Conservation (phyloP, 2,329 filamentous ascomycete species). For the Xylaria sp. region DNA sequence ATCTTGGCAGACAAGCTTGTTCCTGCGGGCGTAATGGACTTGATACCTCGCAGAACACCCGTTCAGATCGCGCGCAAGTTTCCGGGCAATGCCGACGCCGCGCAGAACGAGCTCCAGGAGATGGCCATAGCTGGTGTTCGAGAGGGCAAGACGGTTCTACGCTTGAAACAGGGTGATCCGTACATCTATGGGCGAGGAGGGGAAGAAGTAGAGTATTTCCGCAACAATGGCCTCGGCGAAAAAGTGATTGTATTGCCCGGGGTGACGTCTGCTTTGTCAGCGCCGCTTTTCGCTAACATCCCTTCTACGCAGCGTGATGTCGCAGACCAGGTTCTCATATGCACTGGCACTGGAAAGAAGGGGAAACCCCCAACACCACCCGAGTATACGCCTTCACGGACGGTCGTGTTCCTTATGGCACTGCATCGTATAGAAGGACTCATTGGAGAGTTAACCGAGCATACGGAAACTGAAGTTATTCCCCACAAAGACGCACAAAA, state of each 20-base stretch:
- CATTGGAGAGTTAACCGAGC: conserved; percentile 72
- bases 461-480: conserved; percentile 48
- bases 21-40: conserved; percentile 82
- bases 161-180: conserved; percentile 95
- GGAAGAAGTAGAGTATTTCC: conserved; percentile 90
- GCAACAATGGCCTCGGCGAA: conserved; percentile 72
- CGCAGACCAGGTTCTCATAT: conserved; percentile 93
- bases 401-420: conserved; percentile 95
- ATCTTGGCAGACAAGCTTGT: conserved; percentile 88
- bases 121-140: conserved; percentile 75
- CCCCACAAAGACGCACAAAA: conserved; percentile 46
- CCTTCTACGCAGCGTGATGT: conserved; percentile 90
- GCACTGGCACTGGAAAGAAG: conserved; percentile 93
- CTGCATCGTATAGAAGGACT: conserved; percentile 83
- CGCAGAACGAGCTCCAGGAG: conserved; percentile 87
- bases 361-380: conserved; percentile 85
- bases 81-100: conserved; percentile 93
- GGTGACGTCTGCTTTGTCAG: conserved; percentile 87
- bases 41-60: conserved; percentile 88
- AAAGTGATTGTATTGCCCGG: conserved; percentile 80
- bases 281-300: conserved; percentile 87
- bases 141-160: conserved; percentile 80
- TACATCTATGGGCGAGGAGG: conserved; percentile 96
- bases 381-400: conserved; percentile 77
- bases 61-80: conserved; percentile 97